A percentile compares a stretch with the other conserved stretches of the same genome.
These are phyloP conservation scores for Pseudopyricularia cyperi DNA, from an alignment of 2,329 filamentous ascomycete genomes.

Conservation along the genomic window DNA sequence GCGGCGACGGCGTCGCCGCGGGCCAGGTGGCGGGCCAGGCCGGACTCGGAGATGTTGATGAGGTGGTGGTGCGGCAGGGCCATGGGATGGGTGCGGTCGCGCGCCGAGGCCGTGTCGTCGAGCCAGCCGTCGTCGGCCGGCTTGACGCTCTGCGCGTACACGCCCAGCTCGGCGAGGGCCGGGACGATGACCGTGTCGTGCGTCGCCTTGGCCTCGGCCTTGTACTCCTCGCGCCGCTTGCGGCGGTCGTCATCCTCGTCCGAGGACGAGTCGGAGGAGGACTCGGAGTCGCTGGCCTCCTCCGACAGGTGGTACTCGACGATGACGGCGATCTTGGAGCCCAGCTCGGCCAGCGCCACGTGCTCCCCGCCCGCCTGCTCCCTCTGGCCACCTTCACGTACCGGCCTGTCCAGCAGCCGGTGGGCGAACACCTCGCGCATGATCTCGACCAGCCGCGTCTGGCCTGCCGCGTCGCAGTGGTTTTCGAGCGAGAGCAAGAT, in stretches of 20 bases:
- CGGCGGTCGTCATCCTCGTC: constrained; percentile 16
- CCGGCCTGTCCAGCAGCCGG: constrained; percentile 41
- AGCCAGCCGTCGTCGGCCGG: constrained; percentile 55
- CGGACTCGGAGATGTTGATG: constrained; percentile 56
- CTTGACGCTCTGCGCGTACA: constrained; percentile 60
- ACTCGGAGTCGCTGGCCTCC: constrained; percentile 27
- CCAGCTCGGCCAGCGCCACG: constrained; percentile 44
- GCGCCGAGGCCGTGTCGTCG: constrained; percentile 16
- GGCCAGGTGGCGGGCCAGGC: constrained; percentile 38
- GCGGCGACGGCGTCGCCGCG: constrained; percentile 31
- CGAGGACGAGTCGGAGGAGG: constrained; percentile 16
- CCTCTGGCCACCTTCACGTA: constrained; percentile 40
- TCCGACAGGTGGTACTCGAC: constrained; percentile 51
- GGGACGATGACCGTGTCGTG: constrained; percentile 39
- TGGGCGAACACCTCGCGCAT: constrained; percentile 52
- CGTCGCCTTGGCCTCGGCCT: constrained; percentile 35
- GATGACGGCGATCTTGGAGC: constrained; percentile 51
- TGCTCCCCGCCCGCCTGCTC: constrained; percentile 43
- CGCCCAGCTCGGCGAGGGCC: constrained; percentile 50
- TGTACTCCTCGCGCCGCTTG: constrained; percentile 36
- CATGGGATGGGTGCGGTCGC: constrained; percentile 21
- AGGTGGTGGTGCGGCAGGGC: constrained; percentile 51
- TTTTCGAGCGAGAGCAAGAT: constrained; percentile 56
- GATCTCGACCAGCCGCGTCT: constrained; percentile 48
- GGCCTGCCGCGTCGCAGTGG: constrained; percentile 47